Evolutionary conservation across 495 filamentous ascomycete genomes (phyloP).

Genomic region (Penicillium robsamsonii): DNA sequence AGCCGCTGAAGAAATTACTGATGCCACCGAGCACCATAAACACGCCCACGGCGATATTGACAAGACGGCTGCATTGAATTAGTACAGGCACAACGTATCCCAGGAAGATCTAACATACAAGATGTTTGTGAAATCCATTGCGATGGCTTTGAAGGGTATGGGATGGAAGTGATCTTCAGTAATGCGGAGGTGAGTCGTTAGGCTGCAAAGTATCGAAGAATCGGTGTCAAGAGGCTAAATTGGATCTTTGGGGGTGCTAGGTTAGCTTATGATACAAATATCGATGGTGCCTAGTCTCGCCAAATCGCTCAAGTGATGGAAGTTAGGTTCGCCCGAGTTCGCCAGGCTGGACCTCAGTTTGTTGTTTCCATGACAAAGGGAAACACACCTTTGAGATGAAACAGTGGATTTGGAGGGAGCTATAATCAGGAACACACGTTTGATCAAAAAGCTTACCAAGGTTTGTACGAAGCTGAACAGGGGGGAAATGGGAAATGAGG

Average conservation of each 20-base stretch:
- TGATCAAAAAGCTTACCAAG: neutral
- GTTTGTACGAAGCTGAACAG: constrained; percentile 16
- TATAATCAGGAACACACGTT: constrained; percentile 1
- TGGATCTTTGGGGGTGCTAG: neutral
- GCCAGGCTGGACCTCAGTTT: neutral
- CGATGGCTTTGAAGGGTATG: constrained; percentile 11
- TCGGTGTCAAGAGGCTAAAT: neutral
- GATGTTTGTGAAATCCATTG: constrained; percentile 59
- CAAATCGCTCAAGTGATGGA: neutral
- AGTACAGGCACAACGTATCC: neutral
- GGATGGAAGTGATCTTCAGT: constrained; percentile 12
- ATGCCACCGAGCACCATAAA: constrained; percentile 91
- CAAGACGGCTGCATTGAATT: constrained; percentile 66
- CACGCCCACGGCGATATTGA: constrained; percentile 85
- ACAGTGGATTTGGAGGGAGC: neutral
- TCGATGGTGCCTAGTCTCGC: neutral
- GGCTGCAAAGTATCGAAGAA: constrained; percentile 2
- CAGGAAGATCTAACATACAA: constrained; percentile 44
- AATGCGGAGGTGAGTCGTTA: constrained; percentile 11
- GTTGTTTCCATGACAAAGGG: neutral
- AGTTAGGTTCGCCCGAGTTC: neutral
- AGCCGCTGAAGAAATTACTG: constrained; percentile 68
- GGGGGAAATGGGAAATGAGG: constrained; percentile 24
- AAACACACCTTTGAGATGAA: constrained; percentile 5
- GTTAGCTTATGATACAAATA: constrained; percentile 4